These are phyloP conservation scores for Verticillium isaacii DNA, from an alignment of 2,329 filamentous ascomycete genomes.

Conservation along the genomic window DNA sequence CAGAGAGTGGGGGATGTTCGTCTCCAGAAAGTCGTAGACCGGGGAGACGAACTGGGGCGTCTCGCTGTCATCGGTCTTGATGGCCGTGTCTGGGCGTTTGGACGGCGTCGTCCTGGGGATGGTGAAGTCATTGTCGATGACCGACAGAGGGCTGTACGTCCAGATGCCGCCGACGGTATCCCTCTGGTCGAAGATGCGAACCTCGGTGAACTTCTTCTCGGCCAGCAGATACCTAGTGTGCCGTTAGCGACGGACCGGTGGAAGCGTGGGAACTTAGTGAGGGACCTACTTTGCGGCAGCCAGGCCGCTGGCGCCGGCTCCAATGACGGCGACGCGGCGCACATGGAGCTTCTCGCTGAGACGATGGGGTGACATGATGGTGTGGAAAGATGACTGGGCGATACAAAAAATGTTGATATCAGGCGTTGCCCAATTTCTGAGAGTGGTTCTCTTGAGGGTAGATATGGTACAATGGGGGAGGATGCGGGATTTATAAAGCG, in stretches of 20 bases:
- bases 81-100: conserved; percentile 35
- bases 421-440: not conserved
- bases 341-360: conserved; percentile 21
- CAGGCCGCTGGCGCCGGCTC: conserved; percentile 67
- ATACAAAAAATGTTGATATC: not conserved
- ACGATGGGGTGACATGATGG: conserved; percentile 14
- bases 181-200: conserved; percentile 69
- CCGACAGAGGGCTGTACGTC: conserved; percentile 51
- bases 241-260: not conserved
- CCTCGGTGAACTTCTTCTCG: conserved; percentile 55
- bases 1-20: conserved; percentile 67
- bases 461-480: not conserved
- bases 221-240: conserved; percentile 60
- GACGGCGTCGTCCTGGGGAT: conserved; percentile 22
- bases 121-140: conserved; percentile 12
- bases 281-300: conserved; percentile 43
- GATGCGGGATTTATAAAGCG: not conserved
- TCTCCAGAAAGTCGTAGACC: conserved; percentile 66
- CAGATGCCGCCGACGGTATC: conserved; percentile 63
- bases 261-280: not conserved
- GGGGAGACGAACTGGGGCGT: conserved; percentile 59
- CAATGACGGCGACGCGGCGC: conserved; percentile 60
- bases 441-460: not conserved
- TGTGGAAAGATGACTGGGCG: not conserved
- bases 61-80: conserved; percentile 17